phyloP scores from a whole-genome alignment of 176 grass and related monocot species.

The Zoysia japonica region DNA sequence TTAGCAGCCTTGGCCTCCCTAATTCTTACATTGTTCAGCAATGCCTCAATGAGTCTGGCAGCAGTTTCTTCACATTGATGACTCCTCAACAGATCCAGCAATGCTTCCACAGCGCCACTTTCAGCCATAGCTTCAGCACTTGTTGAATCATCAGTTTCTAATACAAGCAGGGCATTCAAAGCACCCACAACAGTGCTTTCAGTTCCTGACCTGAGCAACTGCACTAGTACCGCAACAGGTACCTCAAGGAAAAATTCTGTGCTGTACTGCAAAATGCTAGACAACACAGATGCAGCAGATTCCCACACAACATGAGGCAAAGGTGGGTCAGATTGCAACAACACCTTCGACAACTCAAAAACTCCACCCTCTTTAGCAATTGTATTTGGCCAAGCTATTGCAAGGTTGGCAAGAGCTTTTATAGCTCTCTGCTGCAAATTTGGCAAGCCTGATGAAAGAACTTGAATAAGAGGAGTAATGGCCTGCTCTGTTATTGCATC shows the following conservation, averaged over 20 bases:
- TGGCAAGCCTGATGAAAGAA: conserved; percentile 85
- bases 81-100: conserved; percentile 83
- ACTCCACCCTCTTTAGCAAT: conserved; percentile 99
- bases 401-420: conserved; percentile 91
- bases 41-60: conserved; percentile 92
- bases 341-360: conserved; percentile 91
- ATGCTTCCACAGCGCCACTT: conserved; percentile 91
- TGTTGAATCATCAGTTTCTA: conserved; percentile 99
- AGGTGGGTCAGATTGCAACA: conserved; percentile 86
- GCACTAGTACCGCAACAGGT: conserved; percentile 92
- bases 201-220: conserved; percentile 88
- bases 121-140: conserved; percentile 99
- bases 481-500: conserved; percentile 87
- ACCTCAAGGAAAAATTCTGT: conserved; percentile 98
- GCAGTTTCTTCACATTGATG: conserved; percentile 99
- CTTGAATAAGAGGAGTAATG: conserved; percentile 88
- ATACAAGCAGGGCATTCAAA: conserved; percentile 93
- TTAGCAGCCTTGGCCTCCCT: conserved; percentile 96
- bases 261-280: conserved; percentile 98
- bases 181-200: conserved; percentile 91
- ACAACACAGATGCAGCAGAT: conserved; percentile 90
- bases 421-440: conserved; percentile 94
- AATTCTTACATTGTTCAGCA: conserved; percentile 98
- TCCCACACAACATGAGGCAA: conserved; percentile 99
- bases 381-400: conserved; percentile 95